Evolutionary conservation across 2,329 filamentous ascomycete genomes (phyloP), one percentile per base, ranked within the genome.

Genomic region (Paradendryphiella salina): DNA sequence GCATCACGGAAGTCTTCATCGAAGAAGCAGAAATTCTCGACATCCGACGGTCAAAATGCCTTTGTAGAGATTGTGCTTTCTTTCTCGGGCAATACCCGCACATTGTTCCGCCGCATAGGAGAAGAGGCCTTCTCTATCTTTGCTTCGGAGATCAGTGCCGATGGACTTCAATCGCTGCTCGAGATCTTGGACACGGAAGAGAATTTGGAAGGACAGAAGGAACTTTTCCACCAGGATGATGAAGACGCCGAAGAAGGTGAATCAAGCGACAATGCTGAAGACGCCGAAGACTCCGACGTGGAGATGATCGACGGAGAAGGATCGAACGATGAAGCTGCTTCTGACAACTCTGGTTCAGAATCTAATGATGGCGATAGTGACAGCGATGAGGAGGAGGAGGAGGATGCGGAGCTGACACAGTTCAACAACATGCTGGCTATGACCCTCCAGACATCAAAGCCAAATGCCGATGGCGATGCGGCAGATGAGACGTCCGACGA

Each of bases 21-120:
- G 65, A 83, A 62, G 73, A 54, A 69, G 54, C 21, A 37, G 14
- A 52, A 66, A 56, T 37, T 67, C 59, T 52, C 63, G 48, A 42
- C 50, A 4, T 33, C 48, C 8, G 60, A 67, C 26, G 64, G 57
- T 8, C 62, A 64, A 18, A 61, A 71, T 45, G 60, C 64, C 4
- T 88, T 90, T 0, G 85, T 96, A 2, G 94, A 97, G 66, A 88
- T 97, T 43, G 75, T 99, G 6, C 79, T 97, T n/a, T 89, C 90
- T 44, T 90, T 97, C 75, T 83, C 95, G 2, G 89, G 91, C 0
- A 90, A 90, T 55, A 89, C 87, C 3, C 96, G 92, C 1, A 84
- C 86, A 8, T 78, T 97, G 43, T 89, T 96, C 77, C 85, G 90
- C 23, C 90, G 92, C 63, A 86, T 95, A 45, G 90, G 90, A 5